These are phyloP conservation scores for Coemansia sp. DNA, from an alignment of 192 early-diverging fungal genomes.

Conservation along the genomic window DNA sequence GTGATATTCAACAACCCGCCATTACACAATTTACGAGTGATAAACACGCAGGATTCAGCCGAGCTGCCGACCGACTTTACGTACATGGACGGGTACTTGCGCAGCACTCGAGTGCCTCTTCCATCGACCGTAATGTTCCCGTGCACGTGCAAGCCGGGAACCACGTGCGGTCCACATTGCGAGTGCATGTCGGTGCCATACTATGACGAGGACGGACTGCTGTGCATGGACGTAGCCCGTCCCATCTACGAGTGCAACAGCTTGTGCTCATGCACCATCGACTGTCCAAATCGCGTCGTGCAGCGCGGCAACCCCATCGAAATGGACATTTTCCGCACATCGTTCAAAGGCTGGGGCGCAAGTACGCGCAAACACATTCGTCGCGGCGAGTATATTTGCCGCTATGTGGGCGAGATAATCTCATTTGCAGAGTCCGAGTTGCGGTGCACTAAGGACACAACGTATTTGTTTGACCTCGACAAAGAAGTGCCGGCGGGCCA, in stretches of 20 bases:
- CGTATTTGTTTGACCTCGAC: slow-evolving; percentile 71
- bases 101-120: slow-evolving; percentile 28
- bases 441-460: slow-evolving; percentile 43
- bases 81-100: slow-evolving; percentile 43
- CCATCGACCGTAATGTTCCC: slow-evolving; percentile 47
- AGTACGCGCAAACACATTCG: slow-evolving; percentile 23
- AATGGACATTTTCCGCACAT: slow-evolving; percentile 39
- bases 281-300: slow-evolving; percentile 54
- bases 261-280: slow-evolving; percentile 38
- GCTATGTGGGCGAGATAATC: slow-evolving; percentile 97
- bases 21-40: slow-evolving; percentile 32
- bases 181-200: slow-evolving; percentile 42
- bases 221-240: slow-evolving; percentile 26
- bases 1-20: slow-evolving; percentile 17
- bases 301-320: slow-evolving; percentile 44
- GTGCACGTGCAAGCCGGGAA: slow-evolving; percentile 28
- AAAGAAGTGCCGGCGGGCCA: slow-evolving; percentile 79
- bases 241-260: slow-evolving; percentile 51
- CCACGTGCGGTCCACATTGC: slow-evolving; percentile 21
- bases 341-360: slow-evolving; percentile 46
- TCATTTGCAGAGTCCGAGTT: slow-evolving; percentile 71
- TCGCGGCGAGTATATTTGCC: slow-evolving; percentile 82
- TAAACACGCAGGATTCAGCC: slow-evolving; percentile 39
- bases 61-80: slow-evolving; percentile 23
- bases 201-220: slow-evolving; percentile 46